Evolutionary conservation across 2,329 filamentous ascomycete genomes (phyloP).

Genomic region (Pyricularia sp.): DNA sequence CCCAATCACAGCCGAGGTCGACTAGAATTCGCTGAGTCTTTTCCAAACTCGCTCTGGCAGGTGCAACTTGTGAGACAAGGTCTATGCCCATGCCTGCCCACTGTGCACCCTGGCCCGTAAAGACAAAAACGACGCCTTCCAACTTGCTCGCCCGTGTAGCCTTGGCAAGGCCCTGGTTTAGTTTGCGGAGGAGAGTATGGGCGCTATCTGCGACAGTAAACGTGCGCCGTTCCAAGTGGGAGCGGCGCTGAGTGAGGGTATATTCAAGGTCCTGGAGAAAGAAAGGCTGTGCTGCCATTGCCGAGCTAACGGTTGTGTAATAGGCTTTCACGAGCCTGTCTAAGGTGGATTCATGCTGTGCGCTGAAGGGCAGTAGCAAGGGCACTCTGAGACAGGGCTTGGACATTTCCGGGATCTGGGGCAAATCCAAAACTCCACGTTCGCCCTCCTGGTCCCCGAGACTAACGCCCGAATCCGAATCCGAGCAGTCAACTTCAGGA

Average conservation of each 20-base stretch:
- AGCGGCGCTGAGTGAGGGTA: not conserved
- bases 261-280: not conserved
- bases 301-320: not conserved
- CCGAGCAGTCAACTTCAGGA: not conserved
- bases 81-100: slow-evolving; percentile 20
- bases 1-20: slow-evolving; percentile 6
- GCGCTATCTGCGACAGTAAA: not conserved
- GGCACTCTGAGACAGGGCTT: not conserved
- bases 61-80: slow-evolving; percentile 12
- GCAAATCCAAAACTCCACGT: not conserved
- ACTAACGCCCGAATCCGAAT: not conserved
- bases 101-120: slow-evolving; percentile 23
- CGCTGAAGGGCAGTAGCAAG: not conserved
- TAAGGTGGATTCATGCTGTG: not conserved
- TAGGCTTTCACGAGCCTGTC: not conserved
- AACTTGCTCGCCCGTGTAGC: not conserved
- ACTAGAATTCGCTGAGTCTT: not conserved
- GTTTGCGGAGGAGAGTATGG: not conserved
- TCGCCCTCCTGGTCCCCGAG: not conserved
- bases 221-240: not conserved
- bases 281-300: not conserved
- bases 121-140: slow-evolving; percentile 12
- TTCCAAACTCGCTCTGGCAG: not conserved
- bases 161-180: not conserved
- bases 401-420: not conserved